phyloP scores from a whole-genome alignment of 345 rosid genomes.

The Hypericum androsaemum region DNA sequence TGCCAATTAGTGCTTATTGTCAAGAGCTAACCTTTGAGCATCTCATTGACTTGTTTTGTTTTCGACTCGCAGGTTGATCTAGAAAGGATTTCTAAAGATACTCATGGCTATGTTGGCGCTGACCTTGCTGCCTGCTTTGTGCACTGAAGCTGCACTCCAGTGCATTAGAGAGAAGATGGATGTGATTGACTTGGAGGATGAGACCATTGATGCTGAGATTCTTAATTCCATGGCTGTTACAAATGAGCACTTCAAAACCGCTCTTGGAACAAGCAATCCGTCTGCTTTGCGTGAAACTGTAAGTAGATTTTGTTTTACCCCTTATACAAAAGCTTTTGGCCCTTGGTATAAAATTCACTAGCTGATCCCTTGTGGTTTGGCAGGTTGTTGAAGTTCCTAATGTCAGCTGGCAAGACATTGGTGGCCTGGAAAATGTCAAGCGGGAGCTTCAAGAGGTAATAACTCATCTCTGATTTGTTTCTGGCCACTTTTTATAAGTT shows the following conservation, averaged over 20 bases:
- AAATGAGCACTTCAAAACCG: slow-evolving; percentile 90
- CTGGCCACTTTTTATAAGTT: not conserved
- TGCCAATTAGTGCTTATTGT: no score
- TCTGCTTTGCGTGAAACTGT: slow-evolving; percentile 83
- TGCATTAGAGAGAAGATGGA: slow-evolving; percentile 99
- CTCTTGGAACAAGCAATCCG: slow-evolving; percentile 79
- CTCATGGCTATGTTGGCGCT: slow-evolving; percentile 98
- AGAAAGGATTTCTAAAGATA: slow-evolving; percentile 79
- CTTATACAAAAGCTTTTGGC: no score
- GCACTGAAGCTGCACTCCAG: slow-evolving; percentile 97
- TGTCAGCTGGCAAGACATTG: slow-evolving; percentile 60
- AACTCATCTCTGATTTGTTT: not conserved
- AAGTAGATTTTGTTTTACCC: slow-evolving; percentile 12
- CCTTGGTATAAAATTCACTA: no score
- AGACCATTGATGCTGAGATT: slow-evolving; percentile 81
- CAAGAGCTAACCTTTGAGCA: not conserved
- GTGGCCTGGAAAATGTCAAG: slow-evolving; percentile 66
- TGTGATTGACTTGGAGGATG: slow-evolving; percentile 95
- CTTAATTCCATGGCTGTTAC: slow-evolving; percentile 90
- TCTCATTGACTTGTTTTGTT: not conserved
- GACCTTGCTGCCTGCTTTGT: slow-evolving; percentile 96
- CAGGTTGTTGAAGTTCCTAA: slow-evolving; percentile 72
- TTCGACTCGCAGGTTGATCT: slow-evolving; percentile 57
- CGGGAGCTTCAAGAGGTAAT: slow-evolving; percentile 66
- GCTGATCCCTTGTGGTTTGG: not conserved